phyloP scores from a whole-genome alignment of 2,329 filamentous ascomycete genomes.

The Amylocarpus encephaloides region DNA sequence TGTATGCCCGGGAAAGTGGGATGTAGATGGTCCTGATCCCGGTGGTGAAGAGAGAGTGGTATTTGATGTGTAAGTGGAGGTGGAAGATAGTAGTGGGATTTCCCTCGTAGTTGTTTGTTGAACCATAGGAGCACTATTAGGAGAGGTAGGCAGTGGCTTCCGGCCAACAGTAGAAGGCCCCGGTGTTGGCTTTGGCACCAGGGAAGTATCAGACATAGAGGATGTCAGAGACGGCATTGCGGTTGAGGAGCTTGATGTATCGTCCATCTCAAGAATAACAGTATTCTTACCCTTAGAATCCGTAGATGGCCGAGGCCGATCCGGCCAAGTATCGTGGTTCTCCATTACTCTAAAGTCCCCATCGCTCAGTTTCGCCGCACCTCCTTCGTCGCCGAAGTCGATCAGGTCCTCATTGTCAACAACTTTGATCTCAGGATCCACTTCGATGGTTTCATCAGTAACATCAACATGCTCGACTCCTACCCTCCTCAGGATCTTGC shows the following conservation, averaged over 20 bases:
- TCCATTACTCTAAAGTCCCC: constrained; percentile 5
- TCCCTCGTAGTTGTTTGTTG: no score
- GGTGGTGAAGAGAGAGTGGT: background rate
- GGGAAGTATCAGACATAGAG: background rate
- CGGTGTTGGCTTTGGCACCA: background rate
- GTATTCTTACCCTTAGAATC: no score
- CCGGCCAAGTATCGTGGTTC: background rate
- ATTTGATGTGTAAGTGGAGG: no score
- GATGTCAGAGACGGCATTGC: background rate
- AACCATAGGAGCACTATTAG: no score
- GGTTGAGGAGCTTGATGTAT: background rate
- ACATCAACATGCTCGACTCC: constrained; percentile 60
- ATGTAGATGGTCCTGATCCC: background rate
- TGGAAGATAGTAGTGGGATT: no score
- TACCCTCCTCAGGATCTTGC: constrained; percentile 57
- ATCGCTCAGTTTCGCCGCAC: background rate
- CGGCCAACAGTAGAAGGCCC: background rate
- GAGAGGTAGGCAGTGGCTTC: background rate
- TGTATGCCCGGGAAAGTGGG: background rate
- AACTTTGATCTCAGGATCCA: constrained; percentile 33
- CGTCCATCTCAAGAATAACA: background rate
- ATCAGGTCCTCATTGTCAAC: constrained; percentile 10
- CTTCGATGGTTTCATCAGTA: constrained; percentile 30
- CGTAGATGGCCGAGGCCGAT: no score
- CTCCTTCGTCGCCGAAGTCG: constrained; percentile 6